Percentiles rank a stretch among this genome's conserved stretches.
phyloP scores from a whole-genome alignment of 805 yeast genomes.

The Komagataella pseudopastoris region DNA sequence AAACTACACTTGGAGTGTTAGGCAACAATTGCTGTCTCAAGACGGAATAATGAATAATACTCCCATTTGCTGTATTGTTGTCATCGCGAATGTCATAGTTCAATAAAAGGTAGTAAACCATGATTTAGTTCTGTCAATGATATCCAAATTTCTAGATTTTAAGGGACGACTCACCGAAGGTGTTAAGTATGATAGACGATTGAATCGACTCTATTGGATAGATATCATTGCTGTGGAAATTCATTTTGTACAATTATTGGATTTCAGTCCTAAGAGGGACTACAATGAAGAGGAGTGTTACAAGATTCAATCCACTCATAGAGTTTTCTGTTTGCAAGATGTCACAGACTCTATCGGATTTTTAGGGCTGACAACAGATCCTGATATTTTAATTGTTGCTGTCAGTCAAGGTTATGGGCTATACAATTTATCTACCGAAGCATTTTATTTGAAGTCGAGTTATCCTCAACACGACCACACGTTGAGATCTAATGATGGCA shows the following conservation, averaged over 20 bases:
- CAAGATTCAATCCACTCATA: constrained; percentile 17
- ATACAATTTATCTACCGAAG: constrained; percentile 27
- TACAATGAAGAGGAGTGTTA: constrained; percentile 12
- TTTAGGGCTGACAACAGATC: constrained; percentile 49
- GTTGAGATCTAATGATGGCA: constrained; percentile 72
- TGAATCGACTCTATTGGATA: constrained; percentile 37
- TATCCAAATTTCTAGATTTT: constrained; percentile 13
- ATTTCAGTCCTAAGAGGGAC: constrained; percentile 3
- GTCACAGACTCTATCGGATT: constrained; percentile 47
- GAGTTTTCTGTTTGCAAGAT: constrained; percentile 22
- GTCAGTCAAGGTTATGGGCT: constrained; percentile 51
- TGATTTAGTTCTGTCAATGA: neutral
- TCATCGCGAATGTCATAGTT: neutral
- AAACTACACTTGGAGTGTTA: no score
- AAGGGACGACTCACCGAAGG: constrained; percentile 50
- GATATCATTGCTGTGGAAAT: constrained; percentile 28
- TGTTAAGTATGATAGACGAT: constrained; percentile 43
- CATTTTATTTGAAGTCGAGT: constrained; percentile 21
- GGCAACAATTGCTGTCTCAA: neutral
- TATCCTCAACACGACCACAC: constrained; percentile 25
- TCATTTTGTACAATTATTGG: constrained; percentile 18
- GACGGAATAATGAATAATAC: no score
- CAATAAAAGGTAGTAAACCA: no score
- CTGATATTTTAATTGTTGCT: constrained; percentile 44
- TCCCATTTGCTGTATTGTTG: neutral